These are phyloP conservation scores for Calonectria crousiana DNA, from an alignment of 2,329 filamentous ascomycete species.

Conservation along the genomic window DNA sequence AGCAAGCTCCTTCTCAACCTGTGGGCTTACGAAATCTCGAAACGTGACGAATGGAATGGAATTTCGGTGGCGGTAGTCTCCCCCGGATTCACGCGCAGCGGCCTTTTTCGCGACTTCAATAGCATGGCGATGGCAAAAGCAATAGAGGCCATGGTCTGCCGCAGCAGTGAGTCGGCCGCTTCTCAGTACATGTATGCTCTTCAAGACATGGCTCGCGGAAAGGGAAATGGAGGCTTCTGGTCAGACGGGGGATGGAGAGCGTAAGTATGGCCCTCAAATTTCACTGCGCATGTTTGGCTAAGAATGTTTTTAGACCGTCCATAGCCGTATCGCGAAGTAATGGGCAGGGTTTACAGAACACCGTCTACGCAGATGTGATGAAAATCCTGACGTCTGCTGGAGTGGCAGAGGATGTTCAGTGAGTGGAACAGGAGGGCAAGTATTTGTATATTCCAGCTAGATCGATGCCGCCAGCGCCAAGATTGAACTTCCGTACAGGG, in stretches of 20 bases:
- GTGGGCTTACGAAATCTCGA: background rate
- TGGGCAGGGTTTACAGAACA: background rate
- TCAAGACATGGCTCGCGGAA: background rate
- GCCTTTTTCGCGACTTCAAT: background rate
- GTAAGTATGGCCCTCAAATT: background rate
- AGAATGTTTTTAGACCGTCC: background rate
- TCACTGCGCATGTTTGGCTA: background rate
- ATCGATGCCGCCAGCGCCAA: background rate
- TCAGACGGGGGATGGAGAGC: background rate
- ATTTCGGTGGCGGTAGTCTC: background rate
- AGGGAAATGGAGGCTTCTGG: background rate
- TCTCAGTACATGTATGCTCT: background rate
- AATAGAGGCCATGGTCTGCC: background rate
- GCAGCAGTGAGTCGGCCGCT: background rate
- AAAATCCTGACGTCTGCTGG: background rate
- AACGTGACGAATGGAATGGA: background rate
- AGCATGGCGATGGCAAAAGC: background rate
- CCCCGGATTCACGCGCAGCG: background rate
- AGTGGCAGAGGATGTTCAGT: background rate
- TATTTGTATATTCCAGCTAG: background rate
- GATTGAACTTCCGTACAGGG: background rate
- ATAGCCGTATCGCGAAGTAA: background rate
- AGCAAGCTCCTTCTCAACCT: background rate
- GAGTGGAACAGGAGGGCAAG: background rate
- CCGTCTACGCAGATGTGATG: background rate